Percentiles rank a stretch among this genome's conserved stretches.
These are phyloP conservation scores for Leptographium procerum DNA, from an alignment of 2,329 filamentous ascomycete species.

Conservation along the genomic window DNA sequence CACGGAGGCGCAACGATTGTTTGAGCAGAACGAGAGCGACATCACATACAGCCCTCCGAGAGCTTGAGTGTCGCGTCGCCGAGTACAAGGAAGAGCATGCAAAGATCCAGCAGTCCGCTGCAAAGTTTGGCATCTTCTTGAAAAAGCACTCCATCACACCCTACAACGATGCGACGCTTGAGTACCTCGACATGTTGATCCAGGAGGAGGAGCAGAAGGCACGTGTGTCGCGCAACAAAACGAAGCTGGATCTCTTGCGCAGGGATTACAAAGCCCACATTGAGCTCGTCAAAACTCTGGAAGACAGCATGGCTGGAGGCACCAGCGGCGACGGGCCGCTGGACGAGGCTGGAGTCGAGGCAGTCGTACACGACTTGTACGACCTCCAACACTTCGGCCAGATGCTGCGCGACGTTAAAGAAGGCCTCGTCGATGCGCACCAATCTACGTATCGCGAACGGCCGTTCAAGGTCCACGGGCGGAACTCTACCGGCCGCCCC, in stretches of 20 bases:
- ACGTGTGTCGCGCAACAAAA: conserved; percentile 14
- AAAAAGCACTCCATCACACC: conserved; percentile 24
- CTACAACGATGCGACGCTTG: conserved; percentile 28
- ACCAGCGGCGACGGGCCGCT: not conserved
- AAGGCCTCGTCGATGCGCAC: not conserved
- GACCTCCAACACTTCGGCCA: conserved; percentile 2
- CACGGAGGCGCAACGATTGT: conserved; percentile 13
- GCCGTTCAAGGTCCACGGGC: conserved; percentile 1
- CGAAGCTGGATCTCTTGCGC: conserved; percentile 14
- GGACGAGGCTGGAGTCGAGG: conserved; percentile 1
- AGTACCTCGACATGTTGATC: conserved; percentile 27
- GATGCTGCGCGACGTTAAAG: conserved; percentile 2
- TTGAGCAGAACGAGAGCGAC: conserved; percentile 16
- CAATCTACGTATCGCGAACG: conserved; percentile 5
- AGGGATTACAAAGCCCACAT: conserved; percentile 13
- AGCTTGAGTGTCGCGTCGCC: conserved; percentile 13
- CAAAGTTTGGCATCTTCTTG: conserved; percentile 26
- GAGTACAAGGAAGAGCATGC: conserved; percentile 22
- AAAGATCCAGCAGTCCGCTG: conserved; percentile 22
- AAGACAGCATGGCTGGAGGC: not conserved
- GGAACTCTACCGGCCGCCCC: no score
- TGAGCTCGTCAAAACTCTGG: conserved; percentile 14
- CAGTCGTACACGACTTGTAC: not conserved
- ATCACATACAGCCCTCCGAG: conserved; percentile 16
- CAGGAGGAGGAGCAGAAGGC: conserved; percentile 24